These are phyloP conservation scores for Tetragonia tetragonoides DNA, from an alignment of 148 eudicot species.

Conservation along the genomic window DNA sequence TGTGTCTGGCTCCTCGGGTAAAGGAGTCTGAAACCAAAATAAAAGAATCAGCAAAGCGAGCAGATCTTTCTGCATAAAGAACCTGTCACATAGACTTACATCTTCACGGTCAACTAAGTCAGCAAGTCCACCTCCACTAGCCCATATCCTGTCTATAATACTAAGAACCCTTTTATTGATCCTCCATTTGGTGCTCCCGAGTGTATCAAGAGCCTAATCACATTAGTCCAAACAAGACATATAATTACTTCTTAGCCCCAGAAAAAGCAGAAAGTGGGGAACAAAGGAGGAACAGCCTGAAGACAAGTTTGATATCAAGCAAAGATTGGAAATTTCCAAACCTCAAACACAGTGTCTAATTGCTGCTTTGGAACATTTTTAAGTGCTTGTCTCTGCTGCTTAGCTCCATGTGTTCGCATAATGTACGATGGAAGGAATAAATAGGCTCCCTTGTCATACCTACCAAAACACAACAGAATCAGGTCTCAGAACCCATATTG, in stretches of 20 bases:
- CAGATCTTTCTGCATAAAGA: not conserved
- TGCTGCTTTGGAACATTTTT: constrained; percentile 53
- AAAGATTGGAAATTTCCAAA: constrained; percentile 24
- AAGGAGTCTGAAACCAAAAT: constrained; percentile 42
- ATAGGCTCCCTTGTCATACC: constrained; percentile 76
- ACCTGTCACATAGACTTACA: constrained; percentile 38
- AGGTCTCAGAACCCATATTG: constrained; percentile 2
- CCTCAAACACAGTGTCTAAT: constrained; percentile 65
- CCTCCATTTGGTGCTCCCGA: constrained; percentile 91
- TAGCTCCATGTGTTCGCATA: constrained; percentile 95
- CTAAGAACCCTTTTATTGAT: constrained; percentile 68
- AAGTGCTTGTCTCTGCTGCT: constrained; percentile 65
- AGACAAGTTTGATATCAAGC: not conserved
- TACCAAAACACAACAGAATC: constrained; percentile 23
- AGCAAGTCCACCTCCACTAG: constrained; percentile 77
- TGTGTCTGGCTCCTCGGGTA: constrained; percentile 81
- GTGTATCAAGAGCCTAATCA: constrained; percentile 76
- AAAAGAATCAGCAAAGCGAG: constrained; percentile 2
- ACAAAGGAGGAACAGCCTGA: not conserved
- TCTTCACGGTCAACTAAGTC: constrained; percentile 85
- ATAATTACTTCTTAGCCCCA: not conserved
- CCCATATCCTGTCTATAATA: constrained; percentile 82
- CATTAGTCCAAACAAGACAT: constrained; percentile 4
- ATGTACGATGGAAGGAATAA: constrained; percentile 78
- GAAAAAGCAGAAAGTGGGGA: not conserved